Percentiles rank a stretch among this genome's conserved stretches.
phyloP scores from a whole-genome alignment of 148 eudicot genomes.

The Rhododendron williamsianum region DNA sequence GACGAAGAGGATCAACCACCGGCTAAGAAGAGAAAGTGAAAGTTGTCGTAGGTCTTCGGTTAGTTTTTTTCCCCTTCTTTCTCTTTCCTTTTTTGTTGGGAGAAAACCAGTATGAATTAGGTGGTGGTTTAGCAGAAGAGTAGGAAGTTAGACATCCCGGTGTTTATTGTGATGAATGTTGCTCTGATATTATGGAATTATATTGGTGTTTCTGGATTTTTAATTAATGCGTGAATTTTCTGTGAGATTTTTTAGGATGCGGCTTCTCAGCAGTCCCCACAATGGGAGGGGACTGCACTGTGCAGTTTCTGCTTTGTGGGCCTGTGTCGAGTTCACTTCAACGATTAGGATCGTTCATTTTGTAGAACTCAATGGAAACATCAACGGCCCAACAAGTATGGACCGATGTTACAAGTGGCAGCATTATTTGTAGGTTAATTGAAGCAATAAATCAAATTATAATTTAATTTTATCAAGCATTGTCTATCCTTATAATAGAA shows the following conservation, averaged over 20 bases:
- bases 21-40: slow-evolving; percentile 45
- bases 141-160: neutral
- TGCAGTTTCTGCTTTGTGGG: too few relatives aligned
- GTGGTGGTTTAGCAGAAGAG: slow-evolving; percentile 11
- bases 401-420: too few relatives aligned
- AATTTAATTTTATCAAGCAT: too few relatives aligned
- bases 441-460: too few relatives aligned
- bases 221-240: neutral
- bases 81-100: neutral
- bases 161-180: neutral
- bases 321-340: too few relatives aligned
- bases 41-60: neutral
- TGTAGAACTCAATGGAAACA: too few relatives aligned
- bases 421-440: too few relatives aligned
- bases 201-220: neutral
- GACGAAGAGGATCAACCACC: slow-evolving; percentile 38
- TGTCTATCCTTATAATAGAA: too few relatives aligned
- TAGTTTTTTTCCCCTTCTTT: neutral
- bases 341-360: too few relatives aligned
- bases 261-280: too few relatives aligned
- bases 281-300: too few relatives aligned
- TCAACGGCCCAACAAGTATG: too few relatives aligned
- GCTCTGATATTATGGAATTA: neutral
- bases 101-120: slow-evolving; percentile 14
- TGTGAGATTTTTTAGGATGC: neutral